Conservation (phyloP, 345 rosid species). For the Iberis pinnata region DNA sequence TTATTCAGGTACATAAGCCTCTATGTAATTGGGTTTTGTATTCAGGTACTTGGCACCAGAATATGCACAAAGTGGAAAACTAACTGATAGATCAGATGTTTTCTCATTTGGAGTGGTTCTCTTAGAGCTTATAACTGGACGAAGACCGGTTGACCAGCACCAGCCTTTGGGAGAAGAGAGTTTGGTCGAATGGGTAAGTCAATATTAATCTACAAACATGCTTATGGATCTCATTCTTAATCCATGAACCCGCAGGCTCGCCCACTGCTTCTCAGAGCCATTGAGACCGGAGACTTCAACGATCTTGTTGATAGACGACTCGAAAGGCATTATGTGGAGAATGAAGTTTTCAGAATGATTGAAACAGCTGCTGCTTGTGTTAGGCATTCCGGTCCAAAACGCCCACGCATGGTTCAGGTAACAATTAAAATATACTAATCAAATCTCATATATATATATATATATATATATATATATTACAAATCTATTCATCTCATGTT, state of each 20-base stretch:
- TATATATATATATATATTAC: neutral
- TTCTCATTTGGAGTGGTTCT: constrained; percentile 95
- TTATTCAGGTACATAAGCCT: neutral
- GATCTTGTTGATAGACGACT: constrained; percentile 71
- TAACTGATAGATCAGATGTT: constrained; percentile 92
- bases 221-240: neutral
- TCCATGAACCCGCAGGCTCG: constrained; percentile 55
- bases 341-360: constrained; percentile 68
- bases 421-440: too few relatives aligned
- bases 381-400: constrained; percentile 80
- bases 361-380: constrained; percentile 96
- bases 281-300: constrained; percentile 65
- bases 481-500: neutral
- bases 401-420: constrained; percentile 95
- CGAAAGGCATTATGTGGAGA: constrained; percentile 59
- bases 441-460: neutral
- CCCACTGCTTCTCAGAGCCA: constrained; percentile 53
- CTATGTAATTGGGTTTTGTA: constrained; percentile 11
- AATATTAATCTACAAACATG: neutral
- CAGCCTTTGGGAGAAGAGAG: constrained; percentile 94
- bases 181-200: constrained; percentile 95
- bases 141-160: constrained; percentile 76
- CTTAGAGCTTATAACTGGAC: constrained; percentile 89
- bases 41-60: constrained; percentile 92
- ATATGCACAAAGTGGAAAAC: constrained; percentile 91